phyloP scores from a whole-genome alignment of 2,329 filamentous ascomycete species.

The Exophiala alcalophila region DNA sequence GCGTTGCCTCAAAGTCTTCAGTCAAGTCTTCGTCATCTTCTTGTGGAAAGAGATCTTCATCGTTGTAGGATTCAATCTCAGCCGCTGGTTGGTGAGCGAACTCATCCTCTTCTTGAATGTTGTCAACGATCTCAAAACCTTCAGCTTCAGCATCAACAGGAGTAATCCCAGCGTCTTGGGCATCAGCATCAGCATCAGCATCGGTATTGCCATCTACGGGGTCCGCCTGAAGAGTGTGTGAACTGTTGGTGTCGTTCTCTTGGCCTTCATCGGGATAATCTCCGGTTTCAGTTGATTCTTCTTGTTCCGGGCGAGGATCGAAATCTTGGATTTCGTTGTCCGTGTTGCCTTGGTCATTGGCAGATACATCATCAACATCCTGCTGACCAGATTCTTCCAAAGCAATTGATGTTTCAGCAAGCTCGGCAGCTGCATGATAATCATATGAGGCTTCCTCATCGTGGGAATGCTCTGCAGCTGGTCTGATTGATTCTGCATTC shows the following conservation, averaged over 20 bases:
- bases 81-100: conserved; percentile 7
- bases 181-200: conserved; percentile 2
- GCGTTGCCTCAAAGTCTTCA: conserved; percentile 2
- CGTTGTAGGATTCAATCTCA: conserved; percentile 14
- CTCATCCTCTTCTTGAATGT: conserved; percentile 9
- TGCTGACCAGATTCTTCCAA: neutral
- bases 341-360: conserved; percentile 4
- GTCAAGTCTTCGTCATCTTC: conserved; percentile 2
- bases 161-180: no score
- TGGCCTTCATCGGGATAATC: conserved; percentile 3
- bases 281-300: neutral
- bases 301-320: neutral
- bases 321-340: conserved; percentile 7
- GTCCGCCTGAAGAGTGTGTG: conserved; percentile 21
- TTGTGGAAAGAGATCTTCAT: conserved; percentile 24
- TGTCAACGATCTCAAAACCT: conserved; percentile 9
- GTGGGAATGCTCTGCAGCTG: no score
- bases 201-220: neutral
- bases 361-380: neutral
- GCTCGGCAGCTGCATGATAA: no score
- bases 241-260: conserved; percentile 20
- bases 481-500: no score
- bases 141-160: conserved; percentile 4
- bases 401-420: neutral
- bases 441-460: no score